Evolutionary conservation across 2,329 filamentous ascomycete genomes (phyloP).

Genomic region (Teratosphaeria pseudoeucalypti): DNA sequence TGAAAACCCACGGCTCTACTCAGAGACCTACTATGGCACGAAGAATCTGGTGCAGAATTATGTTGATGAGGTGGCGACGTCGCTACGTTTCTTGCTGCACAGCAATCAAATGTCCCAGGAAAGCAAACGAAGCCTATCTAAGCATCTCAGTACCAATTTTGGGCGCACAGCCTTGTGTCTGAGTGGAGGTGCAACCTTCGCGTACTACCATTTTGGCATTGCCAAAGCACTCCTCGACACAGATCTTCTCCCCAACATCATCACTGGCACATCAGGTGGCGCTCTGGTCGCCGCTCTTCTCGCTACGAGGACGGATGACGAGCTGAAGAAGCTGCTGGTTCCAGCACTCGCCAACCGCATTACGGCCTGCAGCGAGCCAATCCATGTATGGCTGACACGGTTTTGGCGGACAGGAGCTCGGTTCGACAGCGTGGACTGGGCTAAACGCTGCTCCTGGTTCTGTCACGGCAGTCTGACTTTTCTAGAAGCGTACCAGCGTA

Average conservation of each 20-base stretch:
- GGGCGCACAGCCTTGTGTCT: conserved; percentile 87
- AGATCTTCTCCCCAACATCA: conserved; percentile 77
- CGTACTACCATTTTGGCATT: conserved; percentile 94
- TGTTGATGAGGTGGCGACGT: conserved; percentile 68
- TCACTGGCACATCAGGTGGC: conserved; percentile 91
- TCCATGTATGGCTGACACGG: conserved; percentile 64
- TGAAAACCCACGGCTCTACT: conserved; percentile 90
- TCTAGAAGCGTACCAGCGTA: conserved; percentile 84
- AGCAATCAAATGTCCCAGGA: conserved; percentile 58
- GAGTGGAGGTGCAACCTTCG: conserved; percentile 86
- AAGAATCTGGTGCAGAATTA: conserved; percentile 88
- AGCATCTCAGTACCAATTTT: conserved; percentile 80
- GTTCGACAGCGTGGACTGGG: conserved; percentile 92
- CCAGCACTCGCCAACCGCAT: conserved; percentile 80
- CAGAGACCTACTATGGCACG: conserved; percentile 95
- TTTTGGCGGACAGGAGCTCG: conserved; percentile 91
- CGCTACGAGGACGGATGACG: conserved; percentile 82
- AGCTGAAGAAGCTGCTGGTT: conserved; percentile 73
- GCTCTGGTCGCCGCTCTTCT: conserved; percentile 80
- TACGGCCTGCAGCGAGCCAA: conserved; percentile 70
- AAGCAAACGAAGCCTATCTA: conserved; percentile 73
- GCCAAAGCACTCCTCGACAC: conserved; percentile 82
- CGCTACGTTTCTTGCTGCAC: conserved; percentile 56
- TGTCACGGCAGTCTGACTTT: conserved; percentile 87
- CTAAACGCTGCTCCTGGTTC: conserved; percentile 76